Conservation (phyloP, 2,329 filamentous ascomycete species). For the Claviceps humidiphila region DNA sequence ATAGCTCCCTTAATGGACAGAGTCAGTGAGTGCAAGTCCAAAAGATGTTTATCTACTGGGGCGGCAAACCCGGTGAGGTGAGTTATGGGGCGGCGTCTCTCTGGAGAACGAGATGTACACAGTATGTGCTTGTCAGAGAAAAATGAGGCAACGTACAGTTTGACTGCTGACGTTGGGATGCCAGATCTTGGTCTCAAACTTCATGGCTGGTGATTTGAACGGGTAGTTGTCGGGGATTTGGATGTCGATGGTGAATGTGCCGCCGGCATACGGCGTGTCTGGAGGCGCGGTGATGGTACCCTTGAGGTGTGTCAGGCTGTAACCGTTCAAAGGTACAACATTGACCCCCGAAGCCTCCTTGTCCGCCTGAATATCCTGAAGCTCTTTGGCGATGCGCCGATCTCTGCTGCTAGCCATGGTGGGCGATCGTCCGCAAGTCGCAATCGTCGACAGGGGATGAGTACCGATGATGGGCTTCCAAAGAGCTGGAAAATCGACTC, state of each 20-base stretch:
- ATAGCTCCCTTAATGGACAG: slow-evolving; percentile 64
- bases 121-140: not conserved
- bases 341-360: slow-evolving; percentile 59
- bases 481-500: not conserved
- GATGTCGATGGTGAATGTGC: slow-evolving; percentile 71
- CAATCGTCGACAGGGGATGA: not conserved
- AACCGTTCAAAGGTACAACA: slow-evolving; percentile 49
- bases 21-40: not conserved
- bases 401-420: slow-evolving; percentile 38
- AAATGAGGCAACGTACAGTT: slow-evolving; percentile 48
- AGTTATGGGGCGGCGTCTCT: not conserved
- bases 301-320: slow-evolving; percentile 68
- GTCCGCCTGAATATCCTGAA: slow-evolving; percentile 63
- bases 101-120: not conserved
- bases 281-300: slow-evolving; percentile 78
- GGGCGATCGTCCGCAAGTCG: not conserved
- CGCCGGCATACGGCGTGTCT: slow-evolving; percentile 86
- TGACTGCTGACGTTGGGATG: slow-evolving; percentile 94
- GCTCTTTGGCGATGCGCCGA: slow-evolving; percentile 60
- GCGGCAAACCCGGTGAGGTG: not conserved
- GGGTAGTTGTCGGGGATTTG: slow-evolving; percentile 80
- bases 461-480: not conserved
- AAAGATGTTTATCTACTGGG: not conserved
- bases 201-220: slow-evolving; percentile 84
- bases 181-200: slow-evolving; percentile 88